These are phyloP conservation scores for Podosphaera fusca DNA, from an alignment of 2,329 filamentous ascomycete species.

Conservation along the genomic window DNA sequence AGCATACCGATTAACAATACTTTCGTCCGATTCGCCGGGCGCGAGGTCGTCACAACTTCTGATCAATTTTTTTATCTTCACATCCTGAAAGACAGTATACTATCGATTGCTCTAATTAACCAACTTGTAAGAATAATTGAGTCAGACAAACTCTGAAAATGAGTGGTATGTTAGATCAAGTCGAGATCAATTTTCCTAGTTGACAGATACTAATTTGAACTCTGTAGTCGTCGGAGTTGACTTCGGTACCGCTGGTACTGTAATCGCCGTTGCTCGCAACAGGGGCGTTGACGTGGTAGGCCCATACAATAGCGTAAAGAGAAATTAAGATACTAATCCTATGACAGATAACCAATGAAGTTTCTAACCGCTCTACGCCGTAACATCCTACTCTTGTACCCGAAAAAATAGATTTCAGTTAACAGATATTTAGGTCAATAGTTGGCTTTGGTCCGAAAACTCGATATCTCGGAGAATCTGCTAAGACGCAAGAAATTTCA, in stretches of 20 bases:
- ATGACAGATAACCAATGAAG: conserved; percentile 82
- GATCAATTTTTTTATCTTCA: too few relatives aligned
- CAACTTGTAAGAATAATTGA: too few relatives aligned
- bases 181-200: neutral
- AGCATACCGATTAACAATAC: neutral
- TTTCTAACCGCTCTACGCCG: conserved; percentile 94
- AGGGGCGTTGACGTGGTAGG: conserved; percentile 96
- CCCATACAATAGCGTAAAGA: conserved; percentile 17
- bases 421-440: conserved; percentile 38
- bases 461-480: conserved; percentile 81
- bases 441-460: conserved; percentile 88
- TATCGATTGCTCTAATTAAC: too few relatives aligned
- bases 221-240: conserved; percentile 26
- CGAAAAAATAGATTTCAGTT: conserved; percentile 1
- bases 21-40: too few relatives aligned
- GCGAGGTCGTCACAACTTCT: too few relatives aligned
- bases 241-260: conserved; percentile 90
- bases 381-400: conserved; percentile 30
- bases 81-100: too few relatives aligned
- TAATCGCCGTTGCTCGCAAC: conserved; percentile 92
- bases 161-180: conserved; percentile 4
- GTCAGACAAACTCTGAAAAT: conserved; percentile 1
- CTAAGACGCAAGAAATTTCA: conserved; percentile 97
- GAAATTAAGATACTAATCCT: conserved; percentile 14
- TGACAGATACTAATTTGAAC: conserved; percentile 5